Evolutionary conservation across 2,329 filamentous ascomycete species (phyloP).

Genomic region (Xenosphaeropsis pyriputrescens): DNA sequence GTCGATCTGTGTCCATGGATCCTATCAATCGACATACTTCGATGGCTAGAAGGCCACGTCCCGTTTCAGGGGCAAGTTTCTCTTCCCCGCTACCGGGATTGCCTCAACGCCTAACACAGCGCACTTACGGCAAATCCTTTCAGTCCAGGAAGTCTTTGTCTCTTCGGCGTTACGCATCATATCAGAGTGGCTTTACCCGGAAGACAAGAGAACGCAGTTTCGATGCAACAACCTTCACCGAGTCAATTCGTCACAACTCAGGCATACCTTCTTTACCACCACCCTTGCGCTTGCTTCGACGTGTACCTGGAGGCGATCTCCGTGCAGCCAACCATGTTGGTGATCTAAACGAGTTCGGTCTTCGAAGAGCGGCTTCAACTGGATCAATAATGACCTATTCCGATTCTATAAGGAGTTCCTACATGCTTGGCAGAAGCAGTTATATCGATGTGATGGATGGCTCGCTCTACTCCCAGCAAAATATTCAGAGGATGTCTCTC

Average conservation of each 20-base stretch:
- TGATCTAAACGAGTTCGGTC: slow-evolving; percentile 35
- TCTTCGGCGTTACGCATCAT: slow-evolving; percentile 42
- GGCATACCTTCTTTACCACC: slow-evolving; percentile 28
- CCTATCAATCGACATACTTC: slow-evolving; percentile 10
- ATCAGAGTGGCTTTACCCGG: slow-evolving; percentile 36
- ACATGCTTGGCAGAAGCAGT: slow-evolving; percentile 23
- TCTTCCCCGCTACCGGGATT: slow-evolving; percentile 12
- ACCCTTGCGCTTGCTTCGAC: slow-evolving; percentile 49
- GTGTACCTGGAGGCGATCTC: slow-evolving; percentile 63
- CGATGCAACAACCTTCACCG: slow-evolving; percentile 42
- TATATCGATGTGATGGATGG: slow-evolving; percentile 29
- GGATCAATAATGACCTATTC: slow-evolving; percentile 45
- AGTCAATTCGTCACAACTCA: slow-evolving; percentile 31
- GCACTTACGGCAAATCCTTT: slow-evolving; percentile 15
- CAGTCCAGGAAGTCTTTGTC: slow-evolving; percentile 34
- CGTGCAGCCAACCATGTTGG: slow-evolving; percentile 51
- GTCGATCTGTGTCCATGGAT: slow-evolving; percentile 19
- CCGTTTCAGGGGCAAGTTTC: slow-evolving; percentile 8
- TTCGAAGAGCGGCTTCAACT: slow-evolving; percentile 40
- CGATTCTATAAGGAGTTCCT: slow-evolving; percentile 45
- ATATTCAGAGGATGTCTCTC: slow-evolving; percentile 36
- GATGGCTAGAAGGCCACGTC: slow-evolving; percentile 10
- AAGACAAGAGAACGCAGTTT: slow-evolving; percentile 41
- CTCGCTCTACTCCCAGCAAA: slow-evolving; percentile 21
- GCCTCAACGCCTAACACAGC: slow-evolving; percentile 7